A percentile compares a stretch with the other conserved stretches of the same genome.
Evolutionary conservation across 192 early-diverging fungal species (phyloP).

Genomic region (Gonapodya sp.): DNA sequence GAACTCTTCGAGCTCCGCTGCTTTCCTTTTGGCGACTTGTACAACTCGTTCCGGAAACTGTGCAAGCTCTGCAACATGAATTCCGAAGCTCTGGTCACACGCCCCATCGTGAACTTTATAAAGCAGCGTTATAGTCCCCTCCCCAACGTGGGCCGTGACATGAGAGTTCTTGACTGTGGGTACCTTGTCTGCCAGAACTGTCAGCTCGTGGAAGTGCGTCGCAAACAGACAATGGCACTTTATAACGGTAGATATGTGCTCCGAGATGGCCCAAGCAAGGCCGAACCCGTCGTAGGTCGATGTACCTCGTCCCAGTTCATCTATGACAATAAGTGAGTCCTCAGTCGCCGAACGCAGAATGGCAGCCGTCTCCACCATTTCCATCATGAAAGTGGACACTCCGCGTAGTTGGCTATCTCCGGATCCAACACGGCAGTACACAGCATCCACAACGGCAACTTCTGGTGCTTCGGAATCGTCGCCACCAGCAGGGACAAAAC

Average conservation of each 20-base stretch:
- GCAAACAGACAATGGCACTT: conserved; percentile 78
- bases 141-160: conserved; percentile 61
- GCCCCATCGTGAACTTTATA: conserved; percentile 84
- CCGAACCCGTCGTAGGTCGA: conserved; percentile 97
- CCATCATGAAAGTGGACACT: conserved; percentile 94
- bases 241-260: conserved; percentile 64
- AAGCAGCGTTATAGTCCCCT: conserved; percentile 67
- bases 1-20: conserved; percentile 77
- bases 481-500: conserved; percentile 73
- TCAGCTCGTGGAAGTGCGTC: conserved; percentile 98
- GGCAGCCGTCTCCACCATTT: conserved; percentile 85
- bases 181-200: conserved; percentile 60
- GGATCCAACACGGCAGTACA: conserved; percentile 87
- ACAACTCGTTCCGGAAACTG: conserved; percentile 80
- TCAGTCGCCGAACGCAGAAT: conserved; percentile 66
- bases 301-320: conserved; percentile 94
- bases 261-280: conserved; percentile 92
- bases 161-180: conserved; percentile 77
- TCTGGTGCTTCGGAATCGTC: conserved; percentile 60
- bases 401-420: conserved; percentile 88
- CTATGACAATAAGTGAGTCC: conserved; percentile 86
- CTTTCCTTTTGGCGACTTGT: conserved; percentile 74
- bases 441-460: conserved; percentile 18
- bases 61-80: conserved; percentile 92
- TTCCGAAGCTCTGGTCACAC: conserved; percentile 96